Evolutionary conservation across 305 asterid genomes (phyloP).

Genomic region (Fraxinus sp.): DNA sequence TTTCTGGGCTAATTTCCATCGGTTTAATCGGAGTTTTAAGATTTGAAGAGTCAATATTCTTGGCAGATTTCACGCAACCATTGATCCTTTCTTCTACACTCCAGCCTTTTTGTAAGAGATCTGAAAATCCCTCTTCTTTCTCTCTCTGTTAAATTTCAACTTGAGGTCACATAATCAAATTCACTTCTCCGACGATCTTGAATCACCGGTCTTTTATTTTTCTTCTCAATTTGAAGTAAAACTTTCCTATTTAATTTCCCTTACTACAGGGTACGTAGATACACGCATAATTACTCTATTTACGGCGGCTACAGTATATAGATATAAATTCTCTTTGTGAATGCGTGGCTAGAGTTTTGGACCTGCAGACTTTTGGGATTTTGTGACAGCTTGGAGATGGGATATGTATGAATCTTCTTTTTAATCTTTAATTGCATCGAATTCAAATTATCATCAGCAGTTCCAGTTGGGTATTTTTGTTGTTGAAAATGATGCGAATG

Average conservation of each 20-base stretch:
- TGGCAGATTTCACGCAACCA: background rate
- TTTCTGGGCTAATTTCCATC: background rate
- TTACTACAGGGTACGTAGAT: background rate
- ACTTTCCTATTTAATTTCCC: background rate
- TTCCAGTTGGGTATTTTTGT: background rate
- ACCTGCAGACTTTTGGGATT: conserved; percentile 17
- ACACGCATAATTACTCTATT: background rate
- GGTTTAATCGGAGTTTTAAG: background rate
- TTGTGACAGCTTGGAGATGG: conserved; percentile 18
- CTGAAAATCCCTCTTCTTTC: conserved; percentile 15
- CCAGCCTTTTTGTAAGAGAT: conserved; percentile 31
- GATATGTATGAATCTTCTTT: conserved; percentile 18
- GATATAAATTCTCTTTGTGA: conserved; percentile 8
- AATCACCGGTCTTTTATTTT: background rate
- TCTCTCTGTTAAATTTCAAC: conserved; percentile 7
- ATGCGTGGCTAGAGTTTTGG: conserved; percentile 38
- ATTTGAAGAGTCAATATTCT: background rate
- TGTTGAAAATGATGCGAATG: conserved; percentile 45
- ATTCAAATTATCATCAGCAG: background rate
- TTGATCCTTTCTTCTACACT: background rate
- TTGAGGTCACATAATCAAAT: conserved; percentile 1
- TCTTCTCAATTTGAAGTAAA: background rate
- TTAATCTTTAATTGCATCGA: conserved; percentile 16
- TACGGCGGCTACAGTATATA: conserved; percentile 22
- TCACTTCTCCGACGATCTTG: conserved; percentile 23